These are phyloP conservation scores for Chaetothyriales sp. DNA, from an alignment of 2,329 filamentous ascomycete species.

Conservation along the genomic window DNA sequence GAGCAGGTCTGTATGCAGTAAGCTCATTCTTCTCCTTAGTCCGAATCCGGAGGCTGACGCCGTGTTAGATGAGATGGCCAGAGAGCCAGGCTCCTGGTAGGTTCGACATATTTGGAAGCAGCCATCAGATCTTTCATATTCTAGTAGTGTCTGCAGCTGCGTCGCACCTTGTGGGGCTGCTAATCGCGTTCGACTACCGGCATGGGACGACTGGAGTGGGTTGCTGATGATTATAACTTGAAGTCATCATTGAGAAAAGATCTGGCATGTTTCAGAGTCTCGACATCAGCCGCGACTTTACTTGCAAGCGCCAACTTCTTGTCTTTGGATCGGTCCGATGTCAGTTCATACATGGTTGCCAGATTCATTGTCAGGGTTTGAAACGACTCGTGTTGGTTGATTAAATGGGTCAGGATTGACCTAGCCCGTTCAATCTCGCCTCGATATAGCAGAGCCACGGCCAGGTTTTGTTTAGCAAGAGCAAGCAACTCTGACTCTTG, in stretches of 20 bases:
- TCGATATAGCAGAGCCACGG: conserved; percentile 71
- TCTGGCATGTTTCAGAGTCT: conserved; percentile 45
- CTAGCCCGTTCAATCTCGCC: conserved; percentile 62
- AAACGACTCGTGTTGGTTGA: conserved; percentile 52
- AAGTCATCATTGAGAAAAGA: conserved; percentile 62
- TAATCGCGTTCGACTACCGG: conserved; percentile 75
- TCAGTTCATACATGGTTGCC: conserved; percentile 81
- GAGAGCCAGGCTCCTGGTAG: conserved; percentile 63
- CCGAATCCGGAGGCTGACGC: conserved; percentile 8
- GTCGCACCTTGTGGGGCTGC: conserved; percentile 66
- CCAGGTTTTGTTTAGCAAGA: conserved; percentile 68
- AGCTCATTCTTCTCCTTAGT: conserved; percentile 22
- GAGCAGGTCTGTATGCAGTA: conserved; percentile 74
- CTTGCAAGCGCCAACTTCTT: conserved; percentile 61
- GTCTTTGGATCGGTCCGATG: conserved; percentile 58
- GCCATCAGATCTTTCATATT: conserved; percentile 92
- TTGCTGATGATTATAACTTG: conserved; percentile 44
- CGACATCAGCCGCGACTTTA: conserved; percentile 47
- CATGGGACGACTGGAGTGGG: conserved; percentile 37
- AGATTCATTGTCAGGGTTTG: conserved; percentile 79
- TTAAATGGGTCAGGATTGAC: conserved; percentile 50
- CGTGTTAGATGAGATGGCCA: conserved; percentile 57
- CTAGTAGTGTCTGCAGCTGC: conserved; percentile 71
- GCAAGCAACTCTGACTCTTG: conserved; percentile 40
- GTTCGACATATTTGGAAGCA: conserved; percentile 86